Base-by-base conservation (phyloP, 2,329 filamentous ascomycete genomes). In the Neopestalotiopsis clavispora region DNA sequence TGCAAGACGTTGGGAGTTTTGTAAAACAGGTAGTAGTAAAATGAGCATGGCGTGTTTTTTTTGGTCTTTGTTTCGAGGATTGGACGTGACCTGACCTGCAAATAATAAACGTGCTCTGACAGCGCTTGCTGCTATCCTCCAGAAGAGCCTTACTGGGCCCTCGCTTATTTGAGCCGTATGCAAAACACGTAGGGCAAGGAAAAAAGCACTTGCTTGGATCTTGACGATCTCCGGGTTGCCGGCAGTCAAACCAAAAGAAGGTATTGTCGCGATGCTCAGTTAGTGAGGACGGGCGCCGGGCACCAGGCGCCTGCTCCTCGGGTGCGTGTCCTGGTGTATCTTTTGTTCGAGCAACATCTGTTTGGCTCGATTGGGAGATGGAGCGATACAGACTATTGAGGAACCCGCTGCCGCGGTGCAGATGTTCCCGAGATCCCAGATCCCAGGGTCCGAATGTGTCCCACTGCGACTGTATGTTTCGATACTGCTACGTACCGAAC, bases 391-490 rank as follows among this genome's bases (percentile, higher is more conserved):
- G 28, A 58, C 63, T 66, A 66, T 66, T 66, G 63, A 28, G 12
- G 38, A 66, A 56, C n/a, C 52, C 42, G 49, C 63, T 66, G 52
- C 62, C 49, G 63, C 34, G 13, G 49, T 66, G 30, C 63, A 62
- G 61, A 64, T 66, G 28, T 57, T 66, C 63, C 63, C 63, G 63
- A 66, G 63, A 58, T 66, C 40, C 40, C n/a, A 66, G 63, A 66
- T 66, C 63, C 42, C 17, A 58, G 49, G 63, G 63, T 66, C 49
- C 32, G 49, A 49, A 20, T 23, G 23, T 45, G 23, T 45, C 49
- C 63, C 49, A 52, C 45, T 20, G 45, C 45, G 17, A 52, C 45
- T 52, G 45, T 52, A 52, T 9, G n/a, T 17, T 52, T n/a, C 45
- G n/a, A 20, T 52, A 20, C 34, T 52, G 20, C 45, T 17, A 14